A percentile compares a stretch with the other conserved stretches of the same genome.
Evolutionary conservation across 306 rosid genomes (phyloP).

Genomic region (Hippophae tibetana): DNA sequence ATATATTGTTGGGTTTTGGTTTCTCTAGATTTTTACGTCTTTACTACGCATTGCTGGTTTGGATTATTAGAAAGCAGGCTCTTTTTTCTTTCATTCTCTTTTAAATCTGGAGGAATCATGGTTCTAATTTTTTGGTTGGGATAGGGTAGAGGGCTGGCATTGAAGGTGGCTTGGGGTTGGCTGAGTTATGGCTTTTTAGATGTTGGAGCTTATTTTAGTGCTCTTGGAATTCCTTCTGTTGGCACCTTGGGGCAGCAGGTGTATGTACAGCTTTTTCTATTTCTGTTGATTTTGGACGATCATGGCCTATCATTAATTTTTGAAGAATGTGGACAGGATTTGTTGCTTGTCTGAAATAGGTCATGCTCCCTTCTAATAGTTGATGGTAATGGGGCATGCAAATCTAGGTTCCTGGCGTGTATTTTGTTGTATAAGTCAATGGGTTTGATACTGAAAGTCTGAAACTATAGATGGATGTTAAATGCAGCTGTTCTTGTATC

Average conservation of each 20-base stretch:
- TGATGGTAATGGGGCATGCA: neutral
- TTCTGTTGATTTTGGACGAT: conserved; percentile 38
- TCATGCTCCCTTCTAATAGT: neutral
- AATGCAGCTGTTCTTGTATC: too few species aligned
- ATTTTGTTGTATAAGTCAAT: neutral
- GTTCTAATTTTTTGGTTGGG: conserved; percentile 25
- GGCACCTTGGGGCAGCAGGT: conserved; percentile 15
- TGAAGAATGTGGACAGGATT: conserved; percentile 22
- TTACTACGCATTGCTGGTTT: conserved; percentile 24
- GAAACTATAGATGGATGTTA: too few species aligned
- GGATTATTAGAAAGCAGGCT: conserved; percentile 39
- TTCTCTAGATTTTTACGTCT: conserved; percentile 14
- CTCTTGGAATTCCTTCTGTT: conserved; percentile 39
- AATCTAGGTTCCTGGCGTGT: conserved; percentile 2
- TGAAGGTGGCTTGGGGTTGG: neutral
- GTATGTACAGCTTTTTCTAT: conserved; percentile 44
- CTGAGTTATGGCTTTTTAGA: conserved; percentile 1
- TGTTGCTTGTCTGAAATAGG: conserved; percentile 14
- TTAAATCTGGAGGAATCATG: conserved; percentile 3
- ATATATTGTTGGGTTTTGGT: conserved; percentile 21
- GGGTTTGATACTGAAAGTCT: too few species aligned
- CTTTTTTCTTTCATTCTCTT: conserved; percentile 35
- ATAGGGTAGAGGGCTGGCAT: neutral
- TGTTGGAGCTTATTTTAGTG: conserved; percentile 54
- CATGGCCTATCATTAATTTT: conserved; percentile 28